Base-by-base conservation (phyloP, 2,329 filamentous ascomycete species). In the Cryphonectria carpinicola region DNA sequence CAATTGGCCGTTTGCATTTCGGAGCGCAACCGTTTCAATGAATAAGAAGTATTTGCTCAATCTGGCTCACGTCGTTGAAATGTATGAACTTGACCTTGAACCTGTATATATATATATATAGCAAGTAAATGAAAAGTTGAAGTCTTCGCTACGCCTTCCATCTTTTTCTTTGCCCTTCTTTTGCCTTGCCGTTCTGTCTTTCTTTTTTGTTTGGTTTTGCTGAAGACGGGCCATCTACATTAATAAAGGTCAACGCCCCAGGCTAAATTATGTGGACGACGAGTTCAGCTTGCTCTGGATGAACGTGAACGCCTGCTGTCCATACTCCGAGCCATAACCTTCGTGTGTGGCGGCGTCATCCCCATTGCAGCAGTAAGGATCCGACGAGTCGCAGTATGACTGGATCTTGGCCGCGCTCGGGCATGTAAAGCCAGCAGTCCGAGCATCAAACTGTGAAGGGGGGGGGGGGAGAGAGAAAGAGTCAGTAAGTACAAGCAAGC, bases 291-390 rank as follows among this genome's bases (percentile, higher is more conserved):
- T 87, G 76, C 78, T 82, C 78, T 88, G 85, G 76, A 89, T 84
- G 74, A 89, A 90, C 22, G 80, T 76, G 43, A 89, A 77, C n/a
- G 88, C 88, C 70, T 84, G 81, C 66, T 83, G 79, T 4, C 88
- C 88, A 74, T 90, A 90, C 76, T 85, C 84, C 70, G 76, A 81
- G 17, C 86, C 87, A 73, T 90, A 90, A 17, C 84, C 83, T 76
- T 89, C 86, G 76, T 90, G 88, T 1, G 84, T 83, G 68, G 82
- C 82, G 5, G 81, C 80, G 71, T 89, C 81, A 74, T 79, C 88
- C 49, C 88, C 88, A 37, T 83, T 89, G 80, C 87, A 90, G 82
- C 88, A 90, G 79, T 89, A 90, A 0, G 87, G 87, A 72, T 90
- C 88, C 1, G 84, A 76, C 14, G 84, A 79, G 76, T 90, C 88